Evolutionary conservation across 257 asterid genomes (phyloP).

Genomic region (Solanum phureja): DNA sequence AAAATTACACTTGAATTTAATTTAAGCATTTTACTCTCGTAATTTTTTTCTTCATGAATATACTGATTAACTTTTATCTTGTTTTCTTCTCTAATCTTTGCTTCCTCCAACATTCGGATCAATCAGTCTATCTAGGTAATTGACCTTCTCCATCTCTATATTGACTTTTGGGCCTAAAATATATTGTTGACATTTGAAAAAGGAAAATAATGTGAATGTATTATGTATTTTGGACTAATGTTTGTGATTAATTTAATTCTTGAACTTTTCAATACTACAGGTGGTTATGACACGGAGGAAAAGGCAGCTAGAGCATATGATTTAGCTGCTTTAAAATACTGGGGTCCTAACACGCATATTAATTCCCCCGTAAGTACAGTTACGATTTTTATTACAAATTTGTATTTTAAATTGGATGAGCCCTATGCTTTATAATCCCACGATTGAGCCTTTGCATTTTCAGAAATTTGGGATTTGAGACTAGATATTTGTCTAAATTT

Average conservation of each 20-base stretch:
- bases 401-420: not conserved
- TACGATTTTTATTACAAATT: not conserved
- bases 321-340: conserved; percentile 83
- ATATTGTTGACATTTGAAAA: not conserved
- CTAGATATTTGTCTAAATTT: not conserved
- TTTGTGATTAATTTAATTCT: not conserved
- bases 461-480: not conserved
- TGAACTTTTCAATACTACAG: conserved; percentile 7
- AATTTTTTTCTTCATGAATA: not conserved
- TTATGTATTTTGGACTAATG: not conserved
- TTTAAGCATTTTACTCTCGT: not conserved
- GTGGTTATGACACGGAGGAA: conserved; percentile 88
- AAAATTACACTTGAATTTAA: not conserved
- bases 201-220: not conserved
- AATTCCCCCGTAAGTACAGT: conserved; percentile 53
- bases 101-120: not conserved
- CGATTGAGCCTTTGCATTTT: not conserved
- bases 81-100: not conserved
- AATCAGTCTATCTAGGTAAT: conserved; percentile 65
- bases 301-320: conserved; percentile 90
- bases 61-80: not conserved
- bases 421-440: not conserved
- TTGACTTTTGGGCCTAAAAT: not conserved
- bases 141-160: not conserved
- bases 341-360: conserved; percentile 85